Evolutionary conservation across 2,329 filamentous ascomycete species (phyloP).

Genomic region (Colletotrichum sp.): DNA sequence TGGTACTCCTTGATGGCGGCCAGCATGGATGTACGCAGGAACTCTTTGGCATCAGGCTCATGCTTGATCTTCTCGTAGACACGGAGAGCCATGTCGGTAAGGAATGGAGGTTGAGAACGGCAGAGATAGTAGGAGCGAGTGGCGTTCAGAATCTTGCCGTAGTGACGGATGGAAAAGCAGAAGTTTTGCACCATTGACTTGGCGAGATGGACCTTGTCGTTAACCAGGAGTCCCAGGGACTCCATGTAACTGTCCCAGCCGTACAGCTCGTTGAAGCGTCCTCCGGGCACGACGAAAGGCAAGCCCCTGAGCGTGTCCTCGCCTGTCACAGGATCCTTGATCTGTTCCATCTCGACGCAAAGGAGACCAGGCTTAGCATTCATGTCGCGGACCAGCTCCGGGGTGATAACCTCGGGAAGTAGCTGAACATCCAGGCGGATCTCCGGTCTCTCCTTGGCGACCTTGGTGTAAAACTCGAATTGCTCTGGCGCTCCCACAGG

Average conservation of each 20-base stretch:
- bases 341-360: constrained; percentile 86
- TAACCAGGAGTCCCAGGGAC: constrained; percentile 84
- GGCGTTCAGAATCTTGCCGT: constrained; percentile 97
- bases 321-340: constrained; percentile 68
- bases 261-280: constrained; percentile 97
- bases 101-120: constrained; percentile 92
- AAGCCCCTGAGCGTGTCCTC: constrained; percentile 77
- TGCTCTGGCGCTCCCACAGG: constrained; percentile 86
- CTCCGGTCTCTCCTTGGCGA: constrained; percentile 80
- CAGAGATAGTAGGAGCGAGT: constrained; percentile 95
- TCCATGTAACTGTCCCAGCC: constrained; percentile 99
- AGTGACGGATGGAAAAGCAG: constrained; percentile 97
- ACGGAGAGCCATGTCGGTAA: constrained; percentile 95
- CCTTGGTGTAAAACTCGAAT: constrained; percentile 83
- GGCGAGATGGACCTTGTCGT: constrained; percentile 83
- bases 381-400: constrained; percentile 80
- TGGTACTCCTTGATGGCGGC: constrained; percentile 98
- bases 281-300: constrained; percentile 96
- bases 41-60: constrained; percentile 79
- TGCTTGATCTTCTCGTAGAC: constrained; percentile 94
- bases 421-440: constrained; percentile 86
- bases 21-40: constrained; percentile 78
- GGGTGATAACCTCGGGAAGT: constrained; percentile 78
- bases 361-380: constrained; percentile 89
- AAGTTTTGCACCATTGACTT: constrained; percentile 97